These are phyloP conservation scores for Botrytis deweyae DNA, from an alignment of 2,329 filamentous ascomycete species.

Conservation along the genomic window DNA sequence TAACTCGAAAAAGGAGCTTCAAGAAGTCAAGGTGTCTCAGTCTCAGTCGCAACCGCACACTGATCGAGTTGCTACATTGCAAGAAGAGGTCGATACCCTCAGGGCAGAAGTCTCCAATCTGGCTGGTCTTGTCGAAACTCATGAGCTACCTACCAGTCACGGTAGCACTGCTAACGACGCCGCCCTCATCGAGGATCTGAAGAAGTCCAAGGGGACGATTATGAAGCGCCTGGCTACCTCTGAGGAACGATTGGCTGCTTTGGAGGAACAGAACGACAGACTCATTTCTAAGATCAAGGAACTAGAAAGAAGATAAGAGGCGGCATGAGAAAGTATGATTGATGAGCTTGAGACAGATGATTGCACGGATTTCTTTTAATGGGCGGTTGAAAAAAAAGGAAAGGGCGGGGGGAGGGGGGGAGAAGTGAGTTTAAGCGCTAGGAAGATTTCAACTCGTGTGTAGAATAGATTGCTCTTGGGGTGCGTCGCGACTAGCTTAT, in stretches of 20 bases:
- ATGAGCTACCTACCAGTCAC: background rate
- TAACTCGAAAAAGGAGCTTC: too few relatives aligned
- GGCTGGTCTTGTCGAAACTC: background rate
- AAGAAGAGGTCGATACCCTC: background rate
- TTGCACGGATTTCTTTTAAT: background rate
- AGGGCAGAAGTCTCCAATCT: background rate
- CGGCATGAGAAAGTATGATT: background rate
- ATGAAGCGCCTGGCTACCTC: background rate
- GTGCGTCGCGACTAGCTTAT: background rate
- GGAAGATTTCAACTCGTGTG: background rate
- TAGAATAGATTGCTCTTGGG: background rate
- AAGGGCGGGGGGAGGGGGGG: too few relatives aligned
- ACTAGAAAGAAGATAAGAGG: background rate
- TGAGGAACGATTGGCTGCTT: background rate
- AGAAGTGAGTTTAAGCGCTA: background rate
- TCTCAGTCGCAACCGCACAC: too few relatives aligned
- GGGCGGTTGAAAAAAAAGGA: background rate
- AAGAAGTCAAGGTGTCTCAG: too few relatives aligned
- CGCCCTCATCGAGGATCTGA: background rate
- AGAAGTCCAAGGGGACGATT: background rate
- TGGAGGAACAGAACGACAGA: background rate
- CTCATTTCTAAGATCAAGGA: background rate
- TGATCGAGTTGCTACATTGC: background rate
- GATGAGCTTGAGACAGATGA: background rate
- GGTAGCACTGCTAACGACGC: background rate